Base-by-base conservation (phyloP, 116 monocot genomes). In the Dioscorea cayenensis region DNA sequence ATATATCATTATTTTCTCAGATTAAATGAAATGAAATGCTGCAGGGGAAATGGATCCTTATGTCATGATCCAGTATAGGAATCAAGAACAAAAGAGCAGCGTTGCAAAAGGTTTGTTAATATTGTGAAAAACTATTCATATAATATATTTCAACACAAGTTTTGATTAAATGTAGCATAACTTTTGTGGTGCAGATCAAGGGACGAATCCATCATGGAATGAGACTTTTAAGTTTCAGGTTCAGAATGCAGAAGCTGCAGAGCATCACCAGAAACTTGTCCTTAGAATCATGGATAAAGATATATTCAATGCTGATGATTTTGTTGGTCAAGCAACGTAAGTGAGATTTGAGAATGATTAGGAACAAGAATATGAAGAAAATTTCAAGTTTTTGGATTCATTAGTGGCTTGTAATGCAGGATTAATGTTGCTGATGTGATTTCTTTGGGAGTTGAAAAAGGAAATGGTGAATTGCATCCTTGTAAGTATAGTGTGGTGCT, bases 281-380 rank as follows among this genome's bases (percentile, higher is more conserved):
- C 49, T 82, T 14, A 77, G 36, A 48, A 78, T 82, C 66, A 82
- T 82, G 77, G 82, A 78, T 61, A 43, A 82, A 64, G 78, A 82
- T 66, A 82, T 66, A 6, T 77, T 78, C 70, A 28, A 78, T 14
- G 64, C 52, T 36, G 82, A 77, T 52, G 77, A 82, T 37, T 82
- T 74, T 49, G 20, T 74, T 13, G 82, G 82, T 21, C 73, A 77
- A 28, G 69, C 82, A 37, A 50, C 21, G 82, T 82, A 74, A 73
- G 69, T 6, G 49, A 65, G 13, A 6, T 11, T 23, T 10, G 23
- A 23, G 23, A 62, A 10, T 23, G 6, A 17, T 9, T 62, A 19
- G 55, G 27, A 5, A 37, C 35, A 62, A n/a, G 14, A 8, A 19
- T 17, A 69, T 4, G 14, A 16, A 65, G 22, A 6, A 7, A 12